Conservation (phyloP, 2,329 filamentous ascomycete genomes). For the Cladosporium sp. region DNA sequence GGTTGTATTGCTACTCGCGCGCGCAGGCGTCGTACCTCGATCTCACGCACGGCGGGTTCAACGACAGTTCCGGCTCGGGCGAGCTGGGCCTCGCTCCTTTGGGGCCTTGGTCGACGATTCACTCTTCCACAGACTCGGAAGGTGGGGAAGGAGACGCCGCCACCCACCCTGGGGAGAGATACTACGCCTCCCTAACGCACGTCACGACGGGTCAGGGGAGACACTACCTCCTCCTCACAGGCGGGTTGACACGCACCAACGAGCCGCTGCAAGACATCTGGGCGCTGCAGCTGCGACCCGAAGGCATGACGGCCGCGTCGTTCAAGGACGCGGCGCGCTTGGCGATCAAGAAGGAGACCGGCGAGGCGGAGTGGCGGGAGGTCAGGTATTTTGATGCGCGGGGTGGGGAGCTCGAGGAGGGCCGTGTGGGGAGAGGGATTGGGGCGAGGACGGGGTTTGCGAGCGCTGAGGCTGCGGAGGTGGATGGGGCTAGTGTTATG, state of each 20-base stretch:
- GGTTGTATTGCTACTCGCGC: slow-evolving; percentile 30
- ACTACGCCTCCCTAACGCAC: slow-evolving; percentile 41
- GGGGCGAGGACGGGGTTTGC: slow-evolving; percentile 38
- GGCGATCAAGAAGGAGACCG: slow-evolving; percentile 43
- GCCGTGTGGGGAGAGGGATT: slow-evolving; percentile 32
- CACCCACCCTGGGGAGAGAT: slow-evolving; percentile 40
- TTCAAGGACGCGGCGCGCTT: slow-evolving; percentile 48
- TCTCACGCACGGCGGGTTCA: slow-evolving; percentile 15
- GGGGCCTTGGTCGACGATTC: slow-evolving; percentile 37
- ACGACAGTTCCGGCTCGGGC: slow-evolving; percentile 12
- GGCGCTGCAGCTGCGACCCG: slow-evolving; percentile 49
- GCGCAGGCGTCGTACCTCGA: slow-evolving; percentile 19
- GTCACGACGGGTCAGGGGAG: slow-evolving; percentile 50
- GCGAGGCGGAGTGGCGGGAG: slow-evolving; percentile 48
- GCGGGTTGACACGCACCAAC: slow-evolving; percentile 35
- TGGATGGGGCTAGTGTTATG: slow-evolving; percentile 44
- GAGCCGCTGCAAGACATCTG: slow-evolving; percentile 42
- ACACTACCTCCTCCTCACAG: slow-evolving; percentile 48
- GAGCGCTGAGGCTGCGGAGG: slow-evolving; percentile 36
- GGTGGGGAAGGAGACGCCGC: too few relatives aligned
- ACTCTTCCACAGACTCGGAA: slow-evolving; percentile 34
- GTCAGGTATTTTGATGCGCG: slow-evolving; percentile 45
- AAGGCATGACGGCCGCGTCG: slow-evolving; percentile 42
- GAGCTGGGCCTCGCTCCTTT: slow-evolving; percentile 21
- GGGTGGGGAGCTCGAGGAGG: slow-evolving; percentile 30